Conservation (phyloP, 2,329 filamentous ascomycete genomes). For the Phyllosticta capitalensis region DNA sequence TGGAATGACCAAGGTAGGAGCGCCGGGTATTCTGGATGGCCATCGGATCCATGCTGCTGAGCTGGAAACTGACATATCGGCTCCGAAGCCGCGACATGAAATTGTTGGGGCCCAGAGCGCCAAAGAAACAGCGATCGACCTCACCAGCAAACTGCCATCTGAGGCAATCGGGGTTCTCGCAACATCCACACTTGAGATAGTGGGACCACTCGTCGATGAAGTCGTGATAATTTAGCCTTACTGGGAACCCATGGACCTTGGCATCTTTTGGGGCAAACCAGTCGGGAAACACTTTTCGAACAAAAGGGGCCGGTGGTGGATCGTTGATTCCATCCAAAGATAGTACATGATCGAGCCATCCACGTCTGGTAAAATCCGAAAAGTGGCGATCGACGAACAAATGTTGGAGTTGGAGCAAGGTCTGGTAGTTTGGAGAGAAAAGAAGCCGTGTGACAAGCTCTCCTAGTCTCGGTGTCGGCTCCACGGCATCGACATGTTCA, state of each 20-base stretch:
- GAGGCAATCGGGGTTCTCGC: not conserved
- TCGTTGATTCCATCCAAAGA: too few species aligned
- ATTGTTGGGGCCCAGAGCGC: slow-evolving; percentile 6
- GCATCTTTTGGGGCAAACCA: not conserved
- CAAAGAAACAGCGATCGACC: slow-evolving; percentile 12
- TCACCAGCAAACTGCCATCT: slow-evolving; percentile 1
- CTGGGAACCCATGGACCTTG: not conserved
- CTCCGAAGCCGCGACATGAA: slow-evolving; percentile 7
- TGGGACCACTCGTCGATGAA: slow-evolving; percentile 9
- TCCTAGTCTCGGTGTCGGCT: not conserved
- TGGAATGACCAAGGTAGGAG: not conserved
- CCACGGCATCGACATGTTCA: slow-evolving; percentile 12
- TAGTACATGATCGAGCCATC: not conserved
- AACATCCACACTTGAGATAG: not conserved
- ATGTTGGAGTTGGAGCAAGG: slow-evolving; percentile 10
- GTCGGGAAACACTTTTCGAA: not conserved
- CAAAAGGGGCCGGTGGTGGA: too few species aligned
- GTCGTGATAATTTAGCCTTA: not conserved
- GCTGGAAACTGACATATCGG: slow-evolving; percentile 9
- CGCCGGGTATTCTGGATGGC: not conserved
- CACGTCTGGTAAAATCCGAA: not conserved
- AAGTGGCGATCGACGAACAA: slow-evolving; percentile 2
- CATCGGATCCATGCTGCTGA: not conserved
- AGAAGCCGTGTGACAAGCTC: slow-evolving; percentile 8
- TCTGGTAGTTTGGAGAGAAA: slow-evolving; percentile 9